These are phyloP conservation scores for Didymella pinodella DNA, from an alignment of 2,329 filamentous ascomycete species.

Conservation along the genomic window DNA sequence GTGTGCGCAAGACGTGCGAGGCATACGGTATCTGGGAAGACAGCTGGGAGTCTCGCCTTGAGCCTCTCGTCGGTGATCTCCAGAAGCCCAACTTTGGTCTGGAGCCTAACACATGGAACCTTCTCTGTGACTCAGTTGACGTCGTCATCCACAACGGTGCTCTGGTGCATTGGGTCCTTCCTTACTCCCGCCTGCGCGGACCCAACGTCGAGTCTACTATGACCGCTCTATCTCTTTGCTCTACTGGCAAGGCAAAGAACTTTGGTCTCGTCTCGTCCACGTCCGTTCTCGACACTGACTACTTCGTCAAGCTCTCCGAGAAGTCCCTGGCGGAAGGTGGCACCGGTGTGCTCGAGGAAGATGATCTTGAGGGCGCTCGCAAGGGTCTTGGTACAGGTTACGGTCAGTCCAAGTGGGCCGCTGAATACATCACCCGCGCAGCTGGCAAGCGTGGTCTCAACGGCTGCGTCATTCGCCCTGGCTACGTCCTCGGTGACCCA, in stretches of 20 bases:
- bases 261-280: constrained; percentile 87
- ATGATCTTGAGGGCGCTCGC: constrained; percentile 79
- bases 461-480: constrained; percentile 80
- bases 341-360: constrained; percentile 73
- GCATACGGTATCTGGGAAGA: constrained; percentile 83
- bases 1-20: constrained; percentile 71
- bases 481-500: constrained; percentile 82
- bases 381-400: constrained; percentile 85
- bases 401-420: constrained; percentile 89
- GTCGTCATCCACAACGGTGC: constrained; percentile 77
- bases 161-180: constrained; percentile 79
- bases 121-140: constrained; percentile 71
- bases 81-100: constrained; percentile 77
- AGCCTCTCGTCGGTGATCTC: constrained; percentile 76
- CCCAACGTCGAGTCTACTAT: constrained; percentile 85
- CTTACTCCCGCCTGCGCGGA: constrained; percentile 74
- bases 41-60: constrained; percentile 70
- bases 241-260: constrained; percentile 77
- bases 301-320: constrained; percentile 79
- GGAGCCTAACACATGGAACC: constrained; percentile 70
- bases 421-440: constrained; percentile 75
- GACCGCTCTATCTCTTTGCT: constrained; percentile 77
- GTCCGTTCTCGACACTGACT: constrained; percentile 78
- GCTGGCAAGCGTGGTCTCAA: constrained; percentile 78
- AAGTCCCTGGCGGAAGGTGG: constrained; percentile 67